phyloP scores from a whole-genome alignment of 2,329 filamentous ascomycete species.

The Ophiosphaerella korrae region DNA sequence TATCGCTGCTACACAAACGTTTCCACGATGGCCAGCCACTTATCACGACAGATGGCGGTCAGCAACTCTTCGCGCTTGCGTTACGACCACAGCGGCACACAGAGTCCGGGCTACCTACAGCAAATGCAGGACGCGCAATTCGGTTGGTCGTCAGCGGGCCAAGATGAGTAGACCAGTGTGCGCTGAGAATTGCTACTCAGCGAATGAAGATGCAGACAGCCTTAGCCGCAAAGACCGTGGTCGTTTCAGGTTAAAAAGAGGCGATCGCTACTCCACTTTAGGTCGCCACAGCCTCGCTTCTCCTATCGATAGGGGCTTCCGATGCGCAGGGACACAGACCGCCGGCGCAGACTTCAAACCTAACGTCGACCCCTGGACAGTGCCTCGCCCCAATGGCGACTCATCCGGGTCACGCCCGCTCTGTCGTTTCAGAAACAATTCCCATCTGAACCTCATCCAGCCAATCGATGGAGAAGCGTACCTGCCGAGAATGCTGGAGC shows the following conservation, averaged over 20 bases:
- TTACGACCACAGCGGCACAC: slow-evolving; percentile 26
- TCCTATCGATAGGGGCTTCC: slow-evolving; percentile 33
- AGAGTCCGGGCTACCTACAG: slow-evolving; percentile 12
- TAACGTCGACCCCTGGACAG: slow-evolving; percentile 25
- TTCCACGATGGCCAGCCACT: neutral
- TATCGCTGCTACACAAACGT: slow-evolving; percentile 19
- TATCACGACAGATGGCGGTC: slow-evolving; percentile 3
- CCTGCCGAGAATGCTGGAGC: slow-evolving; percentile 30
- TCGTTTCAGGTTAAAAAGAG: slow-evolving; percentile 30
- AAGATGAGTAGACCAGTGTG: slow-evolving; percentile 14
- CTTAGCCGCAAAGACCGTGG: slow-evolving; percentile 6
- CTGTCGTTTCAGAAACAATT: slow-evolving; percentile 41
- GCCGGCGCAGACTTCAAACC: slow-evolving; percentile 21
- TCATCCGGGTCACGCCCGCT: slow-evolving; percentile 23
- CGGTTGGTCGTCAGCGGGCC: slow-evolving; percentile 22
- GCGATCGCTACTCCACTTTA: slow-evolving; percentile 26
- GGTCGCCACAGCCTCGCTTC: slow-evolving; percentile 10
- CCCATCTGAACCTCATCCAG: slow-evolving; percentile 16
- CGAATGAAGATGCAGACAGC: slow-evolving; percentile 23
- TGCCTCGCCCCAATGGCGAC: slow-evolving; percentile 19
- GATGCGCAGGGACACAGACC: slow-evolving; percentile 22
- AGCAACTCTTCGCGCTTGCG: slow-evolving; percentile 13
- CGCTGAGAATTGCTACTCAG: slow-evolving; percentile 13
- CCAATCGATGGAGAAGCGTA: slow-evolving; percentile 32
- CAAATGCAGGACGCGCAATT: slow-evolving; percentile 8